Evolutionary conservation across 257 asterid genomes (phyloP), one percentile per base, ranked within the genome.

Genomic region (Jacaranda copaia): DNA sequence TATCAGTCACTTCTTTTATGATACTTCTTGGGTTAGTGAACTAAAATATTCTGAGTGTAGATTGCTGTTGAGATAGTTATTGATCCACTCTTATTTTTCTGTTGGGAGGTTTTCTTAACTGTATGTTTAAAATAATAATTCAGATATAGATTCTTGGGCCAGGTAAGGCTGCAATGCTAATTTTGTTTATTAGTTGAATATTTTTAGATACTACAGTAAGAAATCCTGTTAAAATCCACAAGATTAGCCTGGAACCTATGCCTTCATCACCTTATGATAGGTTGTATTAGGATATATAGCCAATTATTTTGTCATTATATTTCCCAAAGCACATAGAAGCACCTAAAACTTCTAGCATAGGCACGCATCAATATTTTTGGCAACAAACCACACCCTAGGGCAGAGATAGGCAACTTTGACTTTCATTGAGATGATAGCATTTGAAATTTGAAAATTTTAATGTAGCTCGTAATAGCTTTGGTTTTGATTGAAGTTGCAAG

Each of bases 11-110:
- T 43, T 62, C 20, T 62, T 32, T 45, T 19, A 6, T 57, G 53
- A 5, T 65, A 67, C 40, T 67, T 67, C 3, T 62, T 48, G 57
- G 12, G 57, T 46, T 49, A 5, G 59, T 68, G 59, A 68, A 43
- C 45, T 67, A 46, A 32, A 68, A 45, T 45, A 12, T 14, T 68
- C 48, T n/a, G 6, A 5, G 59, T 32, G 16, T 18, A 43, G 43
- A 5, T 66, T 68, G 59, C 18, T 13, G 12, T 9, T 18, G 59
- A 10, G 43, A 11, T 15, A 49, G 20, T 38, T 36, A 39, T 15
- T 39, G 48, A 62, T 35, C 48, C 20, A 62, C 20, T 36, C 11
- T 14, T 13, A 13, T 9, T 19, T 2, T 19, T 57, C 8, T 1
- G 16, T 18, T 32, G 19, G 40, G 40, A 16, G 40, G 43, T 15